Evolutionary conservation across 2,329 filamentous ascomycete species (phyloP).

Genomic region (Neoscytalidium dimidiatum): DNA sequence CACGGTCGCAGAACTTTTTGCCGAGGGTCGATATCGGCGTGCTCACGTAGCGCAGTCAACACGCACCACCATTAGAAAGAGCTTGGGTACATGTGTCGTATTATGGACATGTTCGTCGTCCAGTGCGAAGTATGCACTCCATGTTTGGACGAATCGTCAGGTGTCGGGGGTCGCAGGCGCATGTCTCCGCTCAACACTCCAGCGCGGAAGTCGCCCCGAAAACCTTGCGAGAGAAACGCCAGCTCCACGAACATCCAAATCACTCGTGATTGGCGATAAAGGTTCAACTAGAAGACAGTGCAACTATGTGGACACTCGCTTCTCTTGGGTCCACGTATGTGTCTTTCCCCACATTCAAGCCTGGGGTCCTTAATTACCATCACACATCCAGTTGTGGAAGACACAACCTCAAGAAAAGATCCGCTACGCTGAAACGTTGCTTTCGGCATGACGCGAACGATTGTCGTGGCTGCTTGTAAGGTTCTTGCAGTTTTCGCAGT

Average conservation of each 20-base stretch:
- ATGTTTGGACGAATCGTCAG: neutral
- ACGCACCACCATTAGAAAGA: neutral
- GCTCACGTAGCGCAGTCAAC: neutral
- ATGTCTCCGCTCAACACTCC: neutral
- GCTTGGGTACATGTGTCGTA: neutral
- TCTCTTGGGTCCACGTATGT: neutral
- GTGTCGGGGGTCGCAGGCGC: neutral
- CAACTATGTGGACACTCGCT: neutral
- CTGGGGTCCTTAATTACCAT: neutral
- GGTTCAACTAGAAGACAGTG: no score
- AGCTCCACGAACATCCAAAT: neutral
- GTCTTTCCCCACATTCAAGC: neutral
- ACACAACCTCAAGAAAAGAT: neutral
- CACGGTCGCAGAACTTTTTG: constrained; percentile 14
- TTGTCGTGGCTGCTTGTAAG: neutral
- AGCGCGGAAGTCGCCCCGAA: neutral
- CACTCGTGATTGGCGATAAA: neutral
- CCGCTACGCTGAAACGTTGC: neutral
- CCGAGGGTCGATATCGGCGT: constrained; percentile 1
- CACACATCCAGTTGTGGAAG: neutral
- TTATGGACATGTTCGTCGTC: neutral
- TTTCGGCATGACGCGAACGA: no score
- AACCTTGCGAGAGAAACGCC: neutral
- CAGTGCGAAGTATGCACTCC: neutral
- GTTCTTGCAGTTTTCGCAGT: neutral